phyloP scores from a whole-genome alignment of 108 stramenopile species.

The Skeletonema menzelii region DNA sequence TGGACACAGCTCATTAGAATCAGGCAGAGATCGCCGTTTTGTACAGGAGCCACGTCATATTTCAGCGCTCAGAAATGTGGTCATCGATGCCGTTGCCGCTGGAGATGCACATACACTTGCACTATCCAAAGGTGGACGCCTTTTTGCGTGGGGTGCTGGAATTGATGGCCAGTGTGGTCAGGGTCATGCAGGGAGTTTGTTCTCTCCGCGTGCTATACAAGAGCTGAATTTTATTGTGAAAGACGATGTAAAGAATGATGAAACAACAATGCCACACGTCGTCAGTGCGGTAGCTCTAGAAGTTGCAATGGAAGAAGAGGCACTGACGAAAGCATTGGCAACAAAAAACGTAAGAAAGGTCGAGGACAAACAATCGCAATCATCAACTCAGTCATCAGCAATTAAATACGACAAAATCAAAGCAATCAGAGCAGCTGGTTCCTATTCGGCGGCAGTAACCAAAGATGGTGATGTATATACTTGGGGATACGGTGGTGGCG shows the following conservation, averaged over 20 bases:
- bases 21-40: constrained; percentile 46
- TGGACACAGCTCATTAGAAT: constrained; percentile 45
- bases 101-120: constrained; percentile 94
- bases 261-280: constrained; percentile 15
- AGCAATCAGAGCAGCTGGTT: constrained; percentile 67
- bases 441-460: constrained; percentile 74
- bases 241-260: constrained; percentile 20
- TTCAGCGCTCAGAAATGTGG: constrained; percentile 62
- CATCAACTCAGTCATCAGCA: neutral
- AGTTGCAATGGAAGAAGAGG: constrained; percentile 46
- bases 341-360: constrained; percentile 1
- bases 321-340: constrained; percentile 21
- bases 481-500: constrained; percentile 84
- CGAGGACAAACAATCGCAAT: constrained; percentile 37
- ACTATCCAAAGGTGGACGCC: constrained; percentile 79
- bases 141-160: constrained; percentile 91
- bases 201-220: constrained; percentile 32
- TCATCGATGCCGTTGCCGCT: constrained; percentile 72
- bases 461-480: constrained; percentile 74
- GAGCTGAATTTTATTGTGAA: constrained; percentile 22
- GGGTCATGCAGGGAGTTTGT: constrained; percentile 58
- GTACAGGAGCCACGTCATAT: constrained; percentile 59
- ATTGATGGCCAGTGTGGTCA: constrained; percentile 95
- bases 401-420: constrained; percentile 44
- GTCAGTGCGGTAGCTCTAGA: constrained; percentile 37